Percentiles rank a stretch among this genome's conserved stretches.
phyloP scores from a whole-genome alignment of 1,284 basidiomycete genomes.

The Blastosporella zonata region DNA sequence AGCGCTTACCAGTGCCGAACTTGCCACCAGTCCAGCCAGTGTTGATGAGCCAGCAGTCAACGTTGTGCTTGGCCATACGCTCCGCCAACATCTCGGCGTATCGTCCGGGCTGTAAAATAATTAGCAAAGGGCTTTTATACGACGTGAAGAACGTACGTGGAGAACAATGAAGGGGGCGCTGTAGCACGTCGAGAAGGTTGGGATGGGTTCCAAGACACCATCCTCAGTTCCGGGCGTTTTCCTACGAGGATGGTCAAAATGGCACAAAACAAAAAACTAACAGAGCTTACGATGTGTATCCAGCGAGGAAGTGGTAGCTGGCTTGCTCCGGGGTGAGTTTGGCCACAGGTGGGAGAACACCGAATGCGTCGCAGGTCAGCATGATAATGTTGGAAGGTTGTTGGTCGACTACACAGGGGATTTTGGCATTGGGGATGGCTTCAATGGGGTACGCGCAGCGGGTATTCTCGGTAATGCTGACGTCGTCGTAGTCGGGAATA shows the following conservation, averaged over 20 bases:
- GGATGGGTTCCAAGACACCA: conserved; percentile 96
- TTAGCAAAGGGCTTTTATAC: background rate
- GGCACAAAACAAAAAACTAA: background rate
- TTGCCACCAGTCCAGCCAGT: conserved; percentile 98
- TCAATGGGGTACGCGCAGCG: conserved; percentile 98
- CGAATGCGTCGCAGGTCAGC: conserved; percentile 98
- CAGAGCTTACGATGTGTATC: conserved; percentile 82
- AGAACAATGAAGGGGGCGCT: conserved; percentile 99
- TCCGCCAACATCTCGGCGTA: conserved; percentile 98
- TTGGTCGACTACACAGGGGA: conserved; percentile 81
- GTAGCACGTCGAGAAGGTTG: conserved; percentile 99
- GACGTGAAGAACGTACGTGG: conserved; percentile 53
- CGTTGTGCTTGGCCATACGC: conserved; percentile 89
- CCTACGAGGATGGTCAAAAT: conserved; percentile 31
- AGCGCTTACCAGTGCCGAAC: conserved; percentile 88
- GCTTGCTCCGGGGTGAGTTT: conserved; percentile 94
- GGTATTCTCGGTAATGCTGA: conserved; percentile 98
- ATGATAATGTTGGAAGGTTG: conserved; percentile 97
- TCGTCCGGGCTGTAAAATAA: conserved; percentile 69
- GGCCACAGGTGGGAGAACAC: conserved; percentile 95
- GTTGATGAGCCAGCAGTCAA: conserved; percentile 99
- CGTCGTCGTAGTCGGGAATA: conserved; percentile 93
- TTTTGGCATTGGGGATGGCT: conserved; percentile 93
- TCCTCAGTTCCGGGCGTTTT: conserved; percentile 98
- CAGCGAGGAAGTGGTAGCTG: conserved; percentile 95